A percentile compares a stretch with the other conserved stretches of the same genome.
Evolutionary conservation across 345 rosid species (phyloP).

Genomic region (Pseudoturritis turrita): DNA sequence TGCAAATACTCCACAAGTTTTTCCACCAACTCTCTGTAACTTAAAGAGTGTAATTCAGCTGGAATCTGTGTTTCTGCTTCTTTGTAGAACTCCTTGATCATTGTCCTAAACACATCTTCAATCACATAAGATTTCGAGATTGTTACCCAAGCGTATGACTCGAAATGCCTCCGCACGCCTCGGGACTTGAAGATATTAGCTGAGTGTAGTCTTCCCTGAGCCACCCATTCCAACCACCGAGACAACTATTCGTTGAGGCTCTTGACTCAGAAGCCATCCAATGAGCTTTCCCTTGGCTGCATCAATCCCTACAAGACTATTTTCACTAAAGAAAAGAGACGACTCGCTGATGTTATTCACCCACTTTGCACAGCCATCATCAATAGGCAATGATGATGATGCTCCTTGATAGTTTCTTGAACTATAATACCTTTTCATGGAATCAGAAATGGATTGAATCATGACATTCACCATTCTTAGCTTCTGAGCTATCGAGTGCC

Average conservation of each 20-base stretch:
- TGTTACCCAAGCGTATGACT: slow-evolving; percentile 37
- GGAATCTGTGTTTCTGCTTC: slow-evolving; percentile 24
- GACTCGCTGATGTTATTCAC: slow-evolving; percentile 26
- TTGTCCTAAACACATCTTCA: slow-evolving; percentile 35
- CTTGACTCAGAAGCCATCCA: slow-evolving; percentile 24
- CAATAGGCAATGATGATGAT: background rate
- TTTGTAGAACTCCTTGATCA: slow-evolving; percentile 35
- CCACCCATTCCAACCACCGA: slow-evolving; percentile 42
- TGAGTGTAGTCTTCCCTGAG: slow-evolving; percentile 39
- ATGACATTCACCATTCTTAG: slow-evolving; percentile 19
- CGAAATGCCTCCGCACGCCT: slow-evolving; percentile 28
- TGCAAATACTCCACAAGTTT: slow-evolving; percentile 29
- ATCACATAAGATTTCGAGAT: slow-evolving; percentile 35
- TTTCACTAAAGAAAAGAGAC: slow-evolving; percentile 29
- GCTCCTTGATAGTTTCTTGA: background rate
- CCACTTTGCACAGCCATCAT: background rate
- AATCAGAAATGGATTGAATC: slow-evolving; percentile 30
- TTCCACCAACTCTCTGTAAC: slow-evolving; percentile 32
- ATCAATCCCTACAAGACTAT: slow-evolving; percentile 41
- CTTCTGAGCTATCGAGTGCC: slow-evolving; percentile 27
- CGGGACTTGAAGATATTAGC: slow-evolving; percentile 30
- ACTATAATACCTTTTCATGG: slow-evolving; percentile 26
- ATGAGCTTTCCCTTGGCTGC: slow-evolving; percentile 16
- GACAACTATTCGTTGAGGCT: slow-evolving; percentile 17
- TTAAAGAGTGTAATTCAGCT: slow-evolving; percentile 16